These are phyloP conservation scores for Pestalotiopsis sp. DNA, from an alignment of 2,329 filamentous ascomycete species.

Conservation along the genomic window DNA sequence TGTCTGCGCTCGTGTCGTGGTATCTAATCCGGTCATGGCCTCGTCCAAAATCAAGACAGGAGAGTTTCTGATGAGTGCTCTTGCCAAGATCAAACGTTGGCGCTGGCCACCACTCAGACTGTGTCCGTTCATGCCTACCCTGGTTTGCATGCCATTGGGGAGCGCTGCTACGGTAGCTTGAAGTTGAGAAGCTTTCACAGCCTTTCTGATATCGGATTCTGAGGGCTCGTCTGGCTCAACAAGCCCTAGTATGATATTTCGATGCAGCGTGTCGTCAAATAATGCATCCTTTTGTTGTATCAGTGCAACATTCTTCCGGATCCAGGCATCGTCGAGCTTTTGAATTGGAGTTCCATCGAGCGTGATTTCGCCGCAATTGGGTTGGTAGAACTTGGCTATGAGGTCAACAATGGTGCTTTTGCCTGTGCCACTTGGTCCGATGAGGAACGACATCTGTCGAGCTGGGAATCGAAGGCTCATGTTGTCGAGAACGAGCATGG, in stretches of 20 bases:
- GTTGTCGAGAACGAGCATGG: slow-evolving; percentile 60
- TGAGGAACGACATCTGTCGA: slow-evolving; percentile 75
- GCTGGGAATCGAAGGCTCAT: slow-evolving; percentile 72
- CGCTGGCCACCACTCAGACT: slow-evolving; percentile 83
- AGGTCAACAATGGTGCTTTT: slow-evolving; percentile 89
- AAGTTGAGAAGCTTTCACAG: slow-evolving; percentile 70
- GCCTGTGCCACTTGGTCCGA: slow-evolving; percentile 86
- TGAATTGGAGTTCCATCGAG: slow-evolving; percentile 68
- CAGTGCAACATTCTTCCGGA: slow-evolving; percentile 76
- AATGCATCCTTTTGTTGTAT: slow-evolving; percentile 82
- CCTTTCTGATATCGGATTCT: slow-evolving; percentile 58
- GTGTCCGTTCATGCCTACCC: slow-evolving; percentile 70
- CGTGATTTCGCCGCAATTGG: slow-evolving; percentile 64
- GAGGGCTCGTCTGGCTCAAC: slow-evolving; percentile 49
- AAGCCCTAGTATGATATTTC: slow-evolving; percentile 77
- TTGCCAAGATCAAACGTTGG: slow-evolving; percentile 79
- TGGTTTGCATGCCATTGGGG: slow-evolving; percentile 71
- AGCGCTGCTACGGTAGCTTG: slow-evolving; percentile 68
- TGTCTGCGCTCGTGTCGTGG: slow-evolving; percentile 66
- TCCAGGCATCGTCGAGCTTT: slow-evolving; percentile 69
- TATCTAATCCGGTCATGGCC: slow-evolving; percentile 83
- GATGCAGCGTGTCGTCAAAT: slow-evolving; percentile 78
- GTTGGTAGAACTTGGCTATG: slow-evolving; percentile 76
- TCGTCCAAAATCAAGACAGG: slow-evolving; percentile 87
- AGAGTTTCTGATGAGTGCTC: slow-evolving; percentile 76